Conservation (phyloP, 768 basidiomycete genomes). For the Lentinula aciculospora region DNA sequence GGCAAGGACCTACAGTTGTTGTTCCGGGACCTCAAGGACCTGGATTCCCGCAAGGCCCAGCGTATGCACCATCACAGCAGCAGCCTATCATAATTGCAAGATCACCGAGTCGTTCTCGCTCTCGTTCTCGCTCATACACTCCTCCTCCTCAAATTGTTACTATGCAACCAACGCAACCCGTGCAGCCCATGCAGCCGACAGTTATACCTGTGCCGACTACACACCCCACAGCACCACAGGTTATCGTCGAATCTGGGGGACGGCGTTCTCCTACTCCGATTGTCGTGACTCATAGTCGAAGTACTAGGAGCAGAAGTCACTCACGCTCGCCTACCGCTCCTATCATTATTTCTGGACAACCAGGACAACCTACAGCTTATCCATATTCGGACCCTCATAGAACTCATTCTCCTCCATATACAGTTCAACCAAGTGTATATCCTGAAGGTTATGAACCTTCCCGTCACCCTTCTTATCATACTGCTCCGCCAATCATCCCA, state of each 20-base stretch:
- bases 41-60: neutral
- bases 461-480: conserved; percentile 2
- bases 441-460: neutral
- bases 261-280: neutral
- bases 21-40: neutral
- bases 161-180: neutral
- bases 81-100: neutral
- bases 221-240: neutral
- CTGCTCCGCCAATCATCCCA: conserved; percentile 9
- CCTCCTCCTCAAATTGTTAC: neutral
- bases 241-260: neutral
- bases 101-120: neutral
- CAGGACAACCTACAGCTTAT: neutral
- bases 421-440: neutral
- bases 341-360: neutral
- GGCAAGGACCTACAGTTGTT: neutral
- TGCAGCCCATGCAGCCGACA: neutral
- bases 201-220: neutral
- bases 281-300: conserved; percentile 8
- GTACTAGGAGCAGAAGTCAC: conserved; percentile 7
- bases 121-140: neutral
- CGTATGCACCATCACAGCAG: neutral
- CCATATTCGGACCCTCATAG: neutral
- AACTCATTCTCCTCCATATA: neutral
- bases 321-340: neutral